phyloP scores from a whole-genome alignment of 2,329 filamentous ascomycete genomes.

The Paramyrothecium roridum region DNA sequence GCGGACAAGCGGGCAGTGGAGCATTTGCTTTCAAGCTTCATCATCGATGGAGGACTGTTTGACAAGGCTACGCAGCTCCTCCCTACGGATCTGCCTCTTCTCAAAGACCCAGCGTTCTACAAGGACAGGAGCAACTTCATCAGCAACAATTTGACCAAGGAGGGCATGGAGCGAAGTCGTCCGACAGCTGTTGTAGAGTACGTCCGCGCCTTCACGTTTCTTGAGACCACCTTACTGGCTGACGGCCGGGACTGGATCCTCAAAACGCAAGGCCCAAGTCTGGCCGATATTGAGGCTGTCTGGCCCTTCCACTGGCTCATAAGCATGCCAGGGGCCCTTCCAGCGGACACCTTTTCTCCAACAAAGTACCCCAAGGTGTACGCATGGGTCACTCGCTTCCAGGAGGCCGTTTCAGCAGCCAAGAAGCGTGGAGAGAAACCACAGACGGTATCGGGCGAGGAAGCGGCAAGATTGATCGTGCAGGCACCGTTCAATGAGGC shows the following conservation, averaged over 20 bases:
- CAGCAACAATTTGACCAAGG: slow-evolving; percentile 18
- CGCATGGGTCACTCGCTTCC: slow-evolving; percentile 64
- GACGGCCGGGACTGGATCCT: slow-evolving; percentile 68
- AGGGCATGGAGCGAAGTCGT: slow-evolving; percentile 24
- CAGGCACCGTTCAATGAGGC: slow-evolving; percentile 42
- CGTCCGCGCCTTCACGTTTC: slow-evolving; percentile 47
- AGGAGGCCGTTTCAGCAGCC: slow-evolving; percentile 39
- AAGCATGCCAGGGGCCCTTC: slow-evolving; percentile 52
- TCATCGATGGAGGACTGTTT: slow-evolving; percentile 58
- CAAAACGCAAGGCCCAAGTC: slow-evolving; percentile 43
- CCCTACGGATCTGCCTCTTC: slow-evolving; percentile 49
- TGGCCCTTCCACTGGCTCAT: slow-evolving; percentile 68
- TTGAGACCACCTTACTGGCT: slow-evolving; percentile 61
- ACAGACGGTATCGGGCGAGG: slow-evolving; percentile 45
- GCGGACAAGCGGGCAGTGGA: slow-evolving; percentile 43
- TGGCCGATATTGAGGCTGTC: slow-evolving; percentile 68
- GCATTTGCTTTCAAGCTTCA: slow-evolving; percentile 53
- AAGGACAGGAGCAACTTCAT: slow-evolving; percentile 50
- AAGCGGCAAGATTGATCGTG: slow-evolving; percentile 47
- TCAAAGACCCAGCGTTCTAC: slow-evolving; percentile 56
- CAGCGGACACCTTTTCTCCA: slow-evolving; percentile 46
- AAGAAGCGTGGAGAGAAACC: slow-evolving; percentile 30
- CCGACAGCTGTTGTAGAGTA: slow-evolving; percentile 57
- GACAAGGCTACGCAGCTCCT: slow-evolving; percentile 48
- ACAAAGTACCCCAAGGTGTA: slow-evolving; percentile 56